Percentiles rank a stretch among this genome's conserved stretches.
phyloP scores from a whole-genome alignment of 139 green algal species.

The Picochlorum sp. region DNA sequence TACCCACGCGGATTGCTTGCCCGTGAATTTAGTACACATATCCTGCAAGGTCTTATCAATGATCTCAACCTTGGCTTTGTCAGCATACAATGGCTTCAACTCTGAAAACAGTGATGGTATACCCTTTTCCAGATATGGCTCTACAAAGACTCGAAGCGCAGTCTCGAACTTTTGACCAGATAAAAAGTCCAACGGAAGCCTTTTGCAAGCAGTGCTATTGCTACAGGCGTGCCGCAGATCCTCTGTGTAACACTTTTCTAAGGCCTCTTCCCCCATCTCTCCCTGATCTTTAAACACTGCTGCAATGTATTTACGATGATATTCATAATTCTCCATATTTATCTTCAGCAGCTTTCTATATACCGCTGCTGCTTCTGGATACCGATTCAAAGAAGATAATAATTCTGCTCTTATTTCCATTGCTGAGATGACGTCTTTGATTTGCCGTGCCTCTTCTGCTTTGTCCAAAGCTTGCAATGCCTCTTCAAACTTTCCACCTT shows the following conservation, averaged over 20 bases:
- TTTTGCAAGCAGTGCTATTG: conserved; percentile 40
- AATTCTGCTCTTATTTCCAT: conserved; percentile 56
- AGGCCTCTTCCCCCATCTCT: background rate
- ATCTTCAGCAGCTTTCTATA: conserved; percentile 64
- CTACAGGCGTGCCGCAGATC: conserved; percentile 46
- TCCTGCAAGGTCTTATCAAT: conserved; percentile 21
- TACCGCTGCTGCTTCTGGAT: conserved; percentile 44
- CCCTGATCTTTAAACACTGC: conserved; percentile 1
- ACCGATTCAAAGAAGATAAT: conserved; percentile 37
- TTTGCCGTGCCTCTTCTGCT: conserved; percentile 32
- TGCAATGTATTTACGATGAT: conserved; percentile 58
- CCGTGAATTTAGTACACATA: conserved; percentile 8
- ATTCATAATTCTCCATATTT: conserved; percentile 72
- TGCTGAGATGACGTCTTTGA: conserved; percentile 69
- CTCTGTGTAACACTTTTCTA: conserved; percentile 1
- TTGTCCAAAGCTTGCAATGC: conserved; percentile 47
- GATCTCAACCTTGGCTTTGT: conserved; percentile 25
- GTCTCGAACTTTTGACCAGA: conserved; percentile 45
- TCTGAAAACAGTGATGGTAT: conserved; percentile 92
- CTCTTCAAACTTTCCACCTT: conserved; percentile 45
- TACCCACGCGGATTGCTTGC: conserved; percentile 49
- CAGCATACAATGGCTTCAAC: conserved; percentile 72
- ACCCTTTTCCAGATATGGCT: conserved; percentile 63
- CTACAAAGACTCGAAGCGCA: conserved; percentile 61
- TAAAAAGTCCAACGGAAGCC: conserved; percentile 88